Conservation (phyloP, 2,329 filamentous ascomycete species). For the Pezicula carpinea region DNA sequence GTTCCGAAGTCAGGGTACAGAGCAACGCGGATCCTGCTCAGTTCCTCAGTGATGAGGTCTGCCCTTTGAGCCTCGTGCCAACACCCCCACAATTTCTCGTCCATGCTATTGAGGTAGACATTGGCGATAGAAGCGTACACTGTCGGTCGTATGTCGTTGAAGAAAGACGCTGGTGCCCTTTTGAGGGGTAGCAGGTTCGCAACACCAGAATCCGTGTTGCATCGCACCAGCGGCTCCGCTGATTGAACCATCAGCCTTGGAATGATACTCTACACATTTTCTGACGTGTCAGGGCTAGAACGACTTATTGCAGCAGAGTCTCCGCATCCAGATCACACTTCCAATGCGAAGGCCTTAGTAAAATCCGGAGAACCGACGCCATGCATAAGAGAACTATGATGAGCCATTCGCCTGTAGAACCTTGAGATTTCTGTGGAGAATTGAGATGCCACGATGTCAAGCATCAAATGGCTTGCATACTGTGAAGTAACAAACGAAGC, state of each 20-base stretch:
- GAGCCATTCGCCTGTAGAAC: slow-evolving; percentile 16
- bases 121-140: slow-evolving; percentile 8
- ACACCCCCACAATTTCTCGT: slow-evolving; percentile 37
- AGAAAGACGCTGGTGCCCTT: not conserved
- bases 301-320: not conserved
- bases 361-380: slow-evolving; percentile 18
- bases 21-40: slow-evolving; percentile 44
- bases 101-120: slow-evolving; percentile 25
- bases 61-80: slow-evolving; percentile 50
- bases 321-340: slow-evolving; percentile 16
- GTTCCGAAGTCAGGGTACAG: slow-evolving; percentile 40
- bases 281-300: slow-evolving; percentile 26
- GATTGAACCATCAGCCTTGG: slow-evolving; percentile 11
- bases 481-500: slow-evolving; percentile 19
- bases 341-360: slow-evolving; percentile 20
- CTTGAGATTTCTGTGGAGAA: slow-evolving; percentile 14
- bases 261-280: slow-evolving; percentile 11
- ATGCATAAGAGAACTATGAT: slow-evolving; percentile 15
- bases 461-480: slow-evolving; percentile 8
- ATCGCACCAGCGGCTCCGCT: slow-evolving; percentile 16
- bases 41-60: slow-evolving; percentile 40
- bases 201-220: not conserved
- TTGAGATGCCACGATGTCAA: slow-evolving; percentile 25
- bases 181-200: not conserved
- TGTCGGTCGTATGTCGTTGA: not conserved